phyloP scores from a whole-genome alignment of 2,329 filamentous ascomycete species.

The Aspergillus versicolor region DNA sequence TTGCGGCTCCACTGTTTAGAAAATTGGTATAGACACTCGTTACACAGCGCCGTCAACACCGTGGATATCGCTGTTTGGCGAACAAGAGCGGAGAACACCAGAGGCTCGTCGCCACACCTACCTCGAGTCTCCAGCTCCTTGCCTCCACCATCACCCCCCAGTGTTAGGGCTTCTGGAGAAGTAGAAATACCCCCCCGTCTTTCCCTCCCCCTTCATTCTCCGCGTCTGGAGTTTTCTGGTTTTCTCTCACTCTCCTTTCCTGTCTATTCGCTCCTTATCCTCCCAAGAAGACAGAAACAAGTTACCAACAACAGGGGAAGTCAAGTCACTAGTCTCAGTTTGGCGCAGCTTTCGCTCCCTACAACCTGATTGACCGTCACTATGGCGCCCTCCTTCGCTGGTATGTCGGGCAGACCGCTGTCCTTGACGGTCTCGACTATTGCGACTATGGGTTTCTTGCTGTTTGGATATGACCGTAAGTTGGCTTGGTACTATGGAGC shows the following conservation, averaged over 20 bases:
- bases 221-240: constrained; percentile 14
- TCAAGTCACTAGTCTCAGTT: not conserved
- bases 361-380: constrained; percentile 1
- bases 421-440: constrained; percentile 61
- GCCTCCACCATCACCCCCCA: constrained; percentile 16
- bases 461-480: constrained; percentile 59
- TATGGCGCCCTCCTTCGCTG: constrained; percentile 58
- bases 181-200: constrained; percentile 29
- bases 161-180: constrained; percentile 13
- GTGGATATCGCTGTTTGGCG: not conserved
- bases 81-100: not conserved
- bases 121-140: constrained; percentile 19
- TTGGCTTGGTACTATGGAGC: not conserved
- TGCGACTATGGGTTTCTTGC: constrained; percentile 62
- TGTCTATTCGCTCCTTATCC: constrained; percentile 5
- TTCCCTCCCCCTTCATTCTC: constrained; percentile 19
- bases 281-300: not conserved
- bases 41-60: not conserved
- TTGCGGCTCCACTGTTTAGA: constrained; percentile 19
- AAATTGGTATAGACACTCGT: constrained; percentile 15
- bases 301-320: not conserved
- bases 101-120: constrained; percentile 10
- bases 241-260: constrained; percentile 13
- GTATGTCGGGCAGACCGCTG: constrained; percentile 58
- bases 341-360: not conserved